phyloP scores from a whole-genome alignment of 176 grass and related monocot genomes.

The Areca catechu region DNA sequence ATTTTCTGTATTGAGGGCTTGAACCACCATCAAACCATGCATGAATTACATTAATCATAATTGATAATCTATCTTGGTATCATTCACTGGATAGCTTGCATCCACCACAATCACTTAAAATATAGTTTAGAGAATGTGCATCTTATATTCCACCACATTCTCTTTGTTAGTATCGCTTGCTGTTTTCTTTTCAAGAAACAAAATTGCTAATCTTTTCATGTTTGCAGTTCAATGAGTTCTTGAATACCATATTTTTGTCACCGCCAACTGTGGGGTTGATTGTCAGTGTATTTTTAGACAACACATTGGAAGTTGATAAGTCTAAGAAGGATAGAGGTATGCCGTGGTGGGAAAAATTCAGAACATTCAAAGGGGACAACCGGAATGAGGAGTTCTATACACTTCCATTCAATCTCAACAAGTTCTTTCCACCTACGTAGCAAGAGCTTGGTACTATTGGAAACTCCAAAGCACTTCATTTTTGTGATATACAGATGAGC shows the following conservation, averaged over 20 bases:
- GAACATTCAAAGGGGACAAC: constrained; percentile 75
- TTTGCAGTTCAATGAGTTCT: constrained; percentile 47
- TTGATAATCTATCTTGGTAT: too few species aligned
- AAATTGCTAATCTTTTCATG: background rate
- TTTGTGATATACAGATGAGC: too few species aligned
- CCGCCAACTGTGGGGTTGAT: constrained; percentile 62
- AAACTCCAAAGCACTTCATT: too few species aligned
- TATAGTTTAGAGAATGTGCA: too few species aligned
- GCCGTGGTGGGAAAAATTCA: constrained; percentile 81
- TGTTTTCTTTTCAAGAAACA: background rate
- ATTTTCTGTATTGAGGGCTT: too few species aligned
- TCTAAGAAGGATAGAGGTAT: constrained; percentile 68
- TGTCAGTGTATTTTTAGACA: constrained; percentile 68
- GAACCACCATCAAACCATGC: too few species aligned
- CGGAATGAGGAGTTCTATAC: constrained; percentile 90
- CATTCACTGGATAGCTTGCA: too few species aligned
- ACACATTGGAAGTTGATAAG: constrained; percentile 67
- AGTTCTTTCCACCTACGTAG: constrained; percentile 53
- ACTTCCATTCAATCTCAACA: constrained; percentile 86
- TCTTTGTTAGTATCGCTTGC: background rate
- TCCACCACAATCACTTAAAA: too few species aligned
- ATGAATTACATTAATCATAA: too few species aligned
- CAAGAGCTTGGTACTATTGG: background rate
- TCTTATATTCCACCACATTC: too few species aligned
- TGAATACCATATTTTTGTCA: constrained; percentile 49